phyloP scores from a whole-genome alignment of 2,329 filamentous ascomycete genomes.

The Sarocladium strictum region DNA sequence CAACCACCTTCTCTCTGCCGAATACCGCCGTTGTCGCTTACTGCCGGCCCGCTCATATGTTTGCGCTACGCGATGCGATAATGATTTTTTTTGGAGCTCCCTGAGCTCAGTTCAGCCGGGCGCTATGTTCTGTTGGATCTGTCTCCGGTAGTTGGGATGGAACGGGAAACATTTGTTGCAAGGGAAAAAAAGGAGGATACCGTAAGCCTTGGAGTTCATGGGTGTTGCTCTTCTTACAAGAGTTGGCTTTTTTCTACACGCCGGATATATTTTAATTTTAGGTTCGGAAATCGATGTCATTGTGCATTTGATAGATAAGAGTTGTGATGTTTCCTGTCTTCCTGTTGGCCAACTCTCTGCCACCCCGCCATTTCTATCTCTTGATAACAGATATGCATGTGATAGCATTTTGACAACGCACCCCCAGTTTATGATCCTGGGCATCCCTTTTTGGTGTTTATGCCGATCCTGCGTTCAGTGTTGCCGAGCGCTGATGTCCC shows the following conservation, averaged over 20 bases:
- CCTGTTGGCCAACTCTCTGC: background rate
- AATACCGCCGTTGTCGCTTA: background rate
- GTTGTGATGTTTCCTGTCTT: slow-evolving; percentile 3
- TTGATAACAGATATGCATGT: background rate
- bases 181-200: slow-evolving; percentile 2
- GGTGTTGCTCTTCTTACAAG: slow-evolving; percentile 2
- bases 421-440: background rate
- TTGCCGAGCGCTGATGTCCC: background rate
- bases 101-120: no score
- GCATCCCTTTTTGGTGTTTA: background rate
- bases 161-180: background rate
- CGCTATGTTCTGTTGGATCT: background rate
- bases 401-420: background rate
- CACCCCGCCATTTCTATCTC: background rate
- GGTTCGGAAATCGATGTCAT: slow-evolving; percentile 7
- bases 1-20: background rate
- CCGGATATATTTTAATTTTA: background rate
- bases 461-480: background rate
- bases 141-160: background rate
- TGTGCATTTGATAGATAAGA: slow-evolving; percentile 8
- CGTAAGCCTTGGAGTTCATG: slow-evolving; percentile 8
- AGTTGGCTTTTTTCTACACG: no score
- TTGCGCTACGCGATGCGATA: no score
- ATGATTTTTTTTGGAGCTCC: background rate
- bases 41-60: no score